Evolutionary conservation across 768 basidiomycete species (phyloP).

Genomic region (Rhizopogon vulgaris): DNA sequence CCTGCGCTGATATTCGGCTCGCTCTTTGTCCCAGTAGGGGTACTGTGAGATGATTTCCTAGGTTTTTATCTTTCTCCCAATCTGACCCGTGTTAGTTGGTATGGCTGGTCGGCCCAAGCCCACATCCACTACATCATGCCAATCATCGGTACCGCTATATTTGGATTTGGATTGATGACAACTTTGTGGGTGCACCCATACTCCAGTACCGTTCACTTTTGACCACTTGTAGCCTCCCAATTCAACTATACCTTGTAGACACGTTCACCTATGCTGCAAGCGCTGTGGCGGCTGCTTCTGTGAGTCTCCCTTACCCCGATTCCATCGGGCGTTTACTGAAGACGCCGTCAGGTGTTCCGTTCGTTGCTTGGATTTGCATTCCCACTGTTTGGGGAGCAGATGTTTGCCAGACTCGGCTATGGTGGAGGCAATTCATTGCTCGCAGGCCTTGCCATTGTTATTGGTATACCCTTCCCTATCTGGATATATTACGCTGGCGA

Average conservation of each 20-base stretch:
- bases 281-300: constrained; percentile 56
- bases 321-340: background rate
- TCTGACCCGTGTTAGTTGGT: constrained; percentile 46
- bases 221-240: constrained; percentile 44
- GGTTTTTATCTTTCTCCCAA: background rate
- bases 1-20: constrained; percentile 68
- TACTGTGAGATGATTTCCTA: constrained; percentile 42
- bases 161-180: constrained; percentile 59
- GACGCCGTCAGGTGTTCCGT: constrained; percentile 42
- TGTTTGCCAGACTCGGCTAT: constrained; percentile 54
- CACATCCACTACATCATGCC: constrained; percentile 72
- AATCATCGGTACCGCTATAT: constrained; percentile 55
- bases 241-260: constrained; percentile 66
- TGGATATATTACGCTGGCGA: constrained; percentile 69
- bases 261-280: constrained; percentile 64
- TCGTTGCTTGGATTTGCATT: constrained; percentile 59
- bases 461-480: constrained; percentile 70
- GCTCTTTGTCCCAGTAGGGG: constrained; percentile 59
- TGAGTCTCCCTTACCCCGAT: constrained; percentile 21
- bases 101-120: constrained; percentile 72
- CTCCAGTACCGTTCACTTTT: background rate
- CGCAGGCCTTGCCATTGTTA: constrained; percentile 48
- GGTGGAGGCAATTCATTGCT: constrained; percentile 65
- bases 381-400: constrained; percentile 60
- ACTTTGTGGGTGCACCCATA: constrained; percentile 36